Evolutionary conservation across 83 land plant species (phyloP).

Genomic region (Thuja plicata): DNA sequence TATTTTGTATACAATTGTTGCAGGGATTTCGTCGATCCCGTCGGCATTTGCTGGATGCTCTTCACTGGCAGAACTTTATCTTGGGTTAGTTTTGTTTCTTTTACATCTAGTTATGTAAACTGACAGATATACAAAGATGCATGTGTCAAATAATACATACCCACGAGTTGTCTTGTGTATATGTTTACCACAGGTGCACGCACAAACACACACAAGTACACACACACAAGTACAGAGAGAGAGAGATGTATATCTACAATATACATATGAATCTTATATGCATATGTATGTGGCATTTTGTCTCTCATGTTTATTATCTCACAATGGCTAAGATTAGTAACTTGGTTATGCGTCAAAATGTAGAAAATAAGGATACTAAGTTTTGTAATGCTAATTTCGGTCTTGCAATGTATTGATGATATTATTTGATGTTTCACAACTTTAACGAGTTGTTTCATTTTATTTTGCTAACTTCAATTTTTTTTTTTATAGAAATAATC

Average conservation of each 20-base stretch:
- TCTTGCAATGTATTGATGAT: neutral
- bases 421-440: neutral
- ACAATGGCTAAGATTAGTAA: neutral
- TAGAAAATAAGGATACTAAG: neutral
- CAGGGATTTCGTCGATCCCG: neutral
- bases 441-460: neutral
- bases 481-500: constrained; percentile 8
- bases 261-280: neutral
- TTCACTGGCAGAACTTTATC: constrained; percentile 11
- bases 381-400: neutral
- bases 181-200: too few species aligned
- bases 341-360: neutral
- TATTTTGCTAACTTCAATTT: neutral
- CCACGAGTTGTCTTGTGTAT: neutral
- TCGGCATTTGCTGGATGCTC: constrained; percentile 11
- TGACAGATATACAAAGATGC: neutral
- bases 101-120: neutral
- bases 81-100: constrained; percentile 4
- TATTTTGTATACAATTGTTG: neutral
- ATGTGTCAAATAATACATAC: neutral
- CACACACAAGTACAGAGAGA: too few species aligned
- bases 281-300: neutral
- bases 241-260: neutral
- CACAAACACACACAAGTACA: too few species aligned
- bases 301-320: neutral